phyloP scores from a whole-genome alignment of 192 early-diverging fungal species.

The Coemansia sp. region DNA sequence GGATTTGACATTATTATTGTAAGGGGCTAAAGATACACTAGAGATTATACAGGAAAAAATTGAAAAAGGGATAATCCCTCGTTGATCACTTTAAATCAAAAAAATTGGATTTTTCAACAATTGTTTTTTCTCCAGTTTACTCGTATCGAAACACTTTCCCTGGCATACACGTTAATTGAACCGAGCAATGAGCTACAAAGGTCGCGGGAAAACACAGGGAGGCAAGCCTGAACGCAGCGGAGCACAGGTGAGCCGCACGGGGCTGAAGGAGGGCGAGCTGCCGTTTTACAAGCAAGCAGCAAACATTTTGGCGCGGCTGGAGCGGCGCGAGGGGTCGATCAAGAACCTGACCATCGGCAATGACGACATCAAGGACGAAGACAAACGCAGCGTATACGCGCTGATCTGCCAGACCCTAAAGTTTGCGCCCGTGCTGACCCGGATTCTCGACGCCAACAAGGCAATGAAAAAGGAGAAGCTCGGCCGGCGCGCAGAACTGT shows the following conservation, averaged over 20 bases:
- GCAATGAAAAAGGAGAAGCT: slow-evolving; percentile 34
- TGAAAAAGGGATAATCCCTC: background rate
- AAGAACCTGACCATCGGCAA: slow-evolving; percentile 73
- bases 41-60: background rate
- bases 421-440: slow-evolving; percentile 42
- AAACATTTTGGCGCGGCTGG: slow-evolving; percentile 73
- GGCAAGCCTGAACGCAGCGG: background rate
- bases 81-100: too few species aligned
- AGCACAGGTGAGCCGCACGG: background rate
- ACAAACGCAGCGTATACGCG: slow-evolving; percentile 87
- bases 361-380: slow-evolving; percentile 54
- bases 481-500: slow-evolving; percentile 55
- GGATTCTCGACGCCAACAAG: slow-evolving; percentile 23
- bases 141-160: too few species aligned
- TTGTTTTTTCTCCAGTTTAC: too few species aligned
- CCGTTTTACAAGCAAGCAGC: slow-evolving; percentile 70
- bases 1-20: slow-evolving; percentile 37
- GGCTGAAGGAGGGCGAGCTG: slow-evolving; percentile 1
- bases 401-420: slow-evolving; percentile 92
- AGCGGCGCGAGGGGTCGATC: slow-evolving; percentile 71
- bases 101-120: too few species aligned
- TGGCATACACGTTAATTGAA: background rate
- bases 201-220: background rate
- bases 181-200: background rate
- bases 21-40: too few species aligned